Percentiles rank a stretch among this genome's conserved stretches.
These are phyloP conservation scores for Amanita fuliginea DNA, from an alignment of 768 basidiomycete species.

Conservation along the genomic window DNA sequence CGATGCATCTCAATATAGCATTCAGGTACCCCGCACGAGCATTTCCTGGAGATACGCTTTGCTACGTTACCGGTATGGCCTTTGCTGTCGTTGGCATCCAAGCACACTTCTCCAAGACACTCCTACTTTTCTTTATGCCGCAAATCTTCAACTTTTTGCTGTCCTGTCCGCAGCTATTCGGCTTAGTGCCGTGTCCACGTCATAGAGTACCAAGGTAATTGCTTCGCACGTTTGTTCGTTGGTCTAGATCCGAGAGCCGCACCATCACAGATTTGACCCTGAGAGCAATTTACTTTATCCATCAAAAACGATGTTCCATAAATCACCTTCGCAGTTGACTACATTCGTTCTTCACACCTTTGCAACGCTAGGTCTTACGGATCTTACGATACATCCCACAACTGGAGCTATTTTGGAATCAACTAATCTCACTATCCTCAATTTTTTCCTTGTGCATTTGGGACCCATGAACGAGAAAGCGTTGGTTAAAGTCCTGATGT, in stretches of 20 bases:
- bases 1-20: conserved; percentile 4
- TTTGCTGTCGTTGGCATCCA: conserved; percentile 97
- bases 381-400: conserved; percentile 43
- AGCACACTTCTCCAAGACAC: conserved; percentile 94
- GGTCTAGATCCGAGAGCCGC: conserved; percentile 2
- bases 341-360: conserved; percentile 47
- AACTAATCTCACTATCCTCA: conserved; percentile 89
- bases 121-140: conserved; percentile 93
- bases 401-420: conserved; percentile 54
- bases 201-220: conserved; percentile 84
- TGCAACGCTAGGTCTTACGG: conserved; percentile 52
- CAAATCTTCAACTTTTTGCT: conserved; percentile 97
- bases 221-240: conserved; percentile 1
- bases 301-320: conserved; percentile 52
- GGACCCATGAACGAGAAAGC: conserved; percentile 83
- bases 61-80: conserved; percentile 97
- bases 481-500: conserved; percentile 64
- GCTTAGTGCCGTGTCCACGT: conserved; percentile 85
- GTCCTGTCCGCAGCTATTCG: conserved; percentile 91
- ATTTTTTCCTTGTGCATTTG: conserved; percentile 66
- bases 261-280: conserved; percentile 51
- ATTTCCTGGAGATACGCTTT: conserved; percentile 95
- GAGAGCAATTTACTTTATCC: conserved; percentile 71
- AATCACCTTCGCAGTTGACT: conserved; percentile 45
- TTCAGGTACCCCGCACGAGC: conserved; percentile 89